Evolutionary conservation across 2,329 filamentous ascomycete genomes (phyloP).

Genomic region (Onygenales sp.): DNA sequence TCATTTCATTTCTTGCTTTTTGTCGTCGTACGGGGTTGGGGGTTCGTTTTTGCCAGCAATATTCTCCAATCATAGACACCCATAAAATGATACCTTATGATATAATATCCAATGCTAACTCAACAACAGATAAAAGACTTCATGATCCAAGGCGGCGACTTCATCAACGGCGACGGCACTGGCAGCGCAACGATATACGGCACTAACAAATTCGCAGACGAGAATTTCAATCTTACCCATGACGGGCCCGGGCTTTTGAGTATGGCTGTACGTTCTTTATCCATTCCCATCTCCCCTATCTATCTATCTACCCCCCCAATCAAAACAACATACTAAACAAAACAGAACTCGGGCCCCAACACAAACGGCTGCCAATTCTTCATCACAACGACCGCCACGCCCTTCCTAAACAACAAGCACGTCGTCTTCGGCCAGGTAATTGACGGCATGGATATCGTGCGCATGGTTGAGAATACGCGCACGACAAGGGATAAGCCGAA

Average conservation of each 20-base stretch:
- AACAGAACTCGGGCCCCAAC: constrained; percentile 77
- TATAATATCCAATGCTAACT: neutral
- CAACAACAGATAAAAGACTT: constrained; percentile 71
- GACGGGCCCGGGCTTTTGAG: constrained; percentile 70
- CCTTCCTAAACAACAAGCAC: constrained; percentile 85
- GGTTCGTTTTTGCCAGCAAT: too few relatives aligned
- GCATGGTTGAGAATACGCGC: constrained; percentile 85
- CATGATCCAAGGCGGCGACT: constrained; percentile 97
- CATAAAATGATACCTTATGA: neutral
- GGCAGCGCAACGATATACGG: constrained; percentile 85
- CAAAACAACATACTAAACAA: neutral
- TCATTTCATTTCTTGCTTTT: constrained; percentile 1
- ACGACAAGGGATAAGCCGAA: constrained; percentile 77
- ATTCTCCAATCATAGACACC: too few relatives aligned
- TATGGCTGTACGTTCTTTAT: constrained; percentile 68
- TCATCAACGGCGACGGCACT: constrained; percentile 85
- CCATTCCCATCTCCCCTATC: neutral
- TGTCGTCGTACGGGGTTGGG: neutral
- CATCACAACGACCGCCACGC: constrained; percentile 80
- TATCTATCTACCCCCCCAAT: neutral
- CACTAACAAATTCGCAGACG: constrained; percentile 73
- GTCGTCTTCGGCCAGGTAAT: constrained; percentile 90
- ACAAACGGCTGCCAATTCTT: constrained; percentile 97
- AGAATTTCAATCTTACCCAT: constrained; percentile 78
- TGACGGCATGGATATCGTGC: constrained; percentile 81